Evolutionary conservation across 495 filamentous ascomycete species (phyloP), one percentile per base, ranked within the genome.

Genomic region (Chaetomidium leptoderma): DNA sequence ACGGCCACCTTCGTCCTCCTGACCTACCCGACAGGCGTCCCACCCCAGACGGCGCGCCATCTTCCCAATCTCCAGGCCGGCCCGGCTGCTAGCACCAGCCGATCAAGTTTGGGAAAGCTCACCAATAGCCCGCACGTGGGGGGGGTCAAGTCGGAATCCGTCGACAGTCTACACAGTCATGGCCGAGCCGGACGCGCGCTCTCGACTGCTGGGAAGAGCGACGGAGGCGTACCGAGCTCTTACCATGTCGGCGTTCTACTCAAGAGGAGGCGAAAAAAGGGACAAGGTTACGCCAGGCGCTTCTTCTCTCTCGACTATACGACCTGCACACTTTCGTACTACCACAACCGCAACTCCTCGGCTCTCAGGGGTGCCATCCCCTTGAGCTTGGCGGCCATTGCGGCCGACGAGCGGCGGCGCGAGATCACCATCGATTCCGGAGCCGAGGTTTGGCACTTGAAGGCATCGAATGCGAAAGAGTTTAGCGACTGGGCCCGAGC

Each of bases 341-440:
- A 97, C 65, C 88, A 95, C 66, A 91, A 92, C 66, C 86, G 87
- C 30, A 91, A 95, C 64, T 96, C 91, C 9, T 89, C 91, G 13
- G 89, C 91, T 1, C 76, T 98, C 21, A 83, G 93, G 50, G 93
- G 93, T 14, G 89, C 95, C 23, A 95, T 97, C 55, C 93, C 93
- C 5, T 80, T 98, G 14, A 89, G 89, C 21, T 72, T 98, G 57
- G 95, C 93, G 17, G 93, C 90, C 3, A 87, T 97, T 29, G 87
- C 90, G 2, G 91, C 91, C 17, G 91, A 93, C 64, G 89, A 90
- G 63, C 83, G 85, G 64, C 81, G 87, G 42, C 82, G 91, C 48
- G 91, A 97, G 74, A 96, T 98, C 27, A 95, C 89, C 14, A 91
- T 98, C 48, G 93, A 98, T 65, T 97, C 95, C 0, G 93, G 93